Evolutionary conservation across 306 rosid genomes (phyloP).

Genomic region (Glycyrrhiza uralensis): DNA sequence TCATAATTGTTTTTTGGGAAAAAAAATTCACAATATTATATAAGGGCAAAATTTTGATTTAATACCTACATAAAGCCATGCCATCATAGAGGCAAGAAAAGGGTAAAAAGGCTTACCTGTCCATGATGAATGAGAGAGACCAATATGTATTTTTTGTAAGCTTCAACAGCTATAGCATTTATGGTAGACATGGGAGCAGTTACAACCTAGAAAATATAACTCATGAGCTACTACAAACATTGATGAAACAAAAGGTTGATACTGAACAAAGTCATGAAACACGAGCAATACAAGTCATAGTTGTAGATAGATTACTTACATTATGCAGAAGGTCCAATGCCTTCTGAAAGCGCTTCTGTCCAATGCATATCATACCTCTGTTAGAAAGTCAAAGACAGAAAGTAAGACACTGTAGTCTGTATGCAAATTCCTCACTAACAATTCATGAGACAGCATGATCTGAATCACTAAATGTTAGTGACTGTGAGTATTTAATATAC

Average conservation of each 20-base stretch:
- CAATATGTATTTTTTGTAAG: constrained; percentile 84
- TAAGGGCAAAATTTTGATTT: neutral
- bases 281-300: constrained; percentile 13
- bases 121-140: constrained; percentile 87
- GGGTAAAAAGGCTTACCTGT: constrained; percentile 51
- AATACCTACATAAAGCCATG: constrained; percentile 10
- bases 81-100: neutral
- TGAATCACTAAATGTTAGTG: constrained; percentile 1
- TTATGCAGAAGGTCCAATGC: constrained; percentile 95
- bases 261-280: constrained; percentile 20
- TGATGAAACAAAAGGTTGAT: neutral
- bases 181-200: constrained; percentile 80
- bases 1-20: neutral
- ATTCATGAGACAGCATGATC: constrained; percentile 6
- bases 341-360: constrained; percentile 72
- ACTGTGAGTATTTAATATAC: neutral
- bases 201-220: constrained; percentile 66
- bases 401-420: constrained; percentile 15
- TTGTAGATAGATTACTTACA: constrained; percentile 39
- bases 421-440: constrained; percentile 17
- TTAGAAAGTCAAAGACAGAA: constrained; percentile 30
- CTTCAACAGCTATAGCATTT: constrained; percentile 89
- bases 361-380: constrained; percentile 96
- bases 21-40: neutral
- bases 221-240: constrained; percentile 8